A percentile compares a stretch with the other conserved stretches of the same genome.
Conservation (phyloP, 352 stramenopile genomes). For the Phytophthora sp. region DNA sequence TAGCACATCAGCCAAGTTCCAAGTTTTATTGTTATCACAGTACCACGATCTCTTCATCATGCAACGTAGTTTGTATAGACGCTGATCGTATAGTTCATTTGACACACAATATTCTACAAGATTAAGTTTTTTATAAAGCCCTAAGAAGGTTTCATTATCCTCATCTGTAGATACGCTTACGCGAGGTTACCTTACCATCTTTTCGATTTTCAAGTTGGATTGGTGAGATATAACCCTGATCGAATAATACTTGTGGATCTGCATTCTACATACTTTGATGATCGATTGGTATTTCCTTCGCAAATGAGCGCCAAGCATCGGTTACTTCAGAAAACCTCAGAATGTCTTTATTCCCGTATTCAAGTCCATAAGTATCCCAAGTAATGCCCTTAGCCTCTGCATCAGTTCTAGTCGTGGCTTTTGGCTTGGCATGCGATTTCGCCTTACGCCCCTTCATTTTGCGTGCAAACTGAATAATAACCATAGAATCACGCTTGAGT, state of each 20-base stretch:
- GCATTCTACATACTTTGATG: neutral
- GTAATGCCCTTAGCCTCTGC: constrained; percentile 11
- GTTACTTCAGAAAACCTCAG: neutral
- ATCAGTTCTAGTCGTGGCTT: no score
- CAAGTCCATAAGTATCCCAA: neutral
- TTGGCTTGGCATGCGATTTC: no score
- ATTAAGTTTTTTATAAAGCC: neutral
- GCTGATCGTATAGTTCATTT: neutral
- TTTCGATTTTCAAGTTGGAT: neutral
- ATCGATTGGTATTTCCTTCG: neutral
- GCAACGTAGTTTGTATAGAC: neutral
- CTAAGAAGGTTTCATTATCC: neutral
- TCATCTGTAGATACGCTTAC: neutral
- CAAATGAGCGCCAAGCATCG: neutral
- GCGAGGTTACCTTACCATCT: neutral
- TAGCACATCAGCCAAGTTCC: neutral
- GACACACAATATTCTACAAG: neutral
- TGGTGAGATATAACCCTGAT: neutral
- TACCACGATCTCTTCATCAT: neutral
- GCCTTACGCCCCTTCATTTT: no score
- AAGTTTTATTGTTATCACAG: neutral
- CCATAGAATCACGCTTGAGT: no score
- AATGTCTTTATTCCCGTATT: constrained; percentile 15
- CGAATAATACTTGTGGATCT: neutral
- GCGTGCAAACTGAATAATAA: no score